Base-by-base conservation (phyloP, 2,329 filamentous ascomycete species). In the Exophiala oligosperma region DNA sequence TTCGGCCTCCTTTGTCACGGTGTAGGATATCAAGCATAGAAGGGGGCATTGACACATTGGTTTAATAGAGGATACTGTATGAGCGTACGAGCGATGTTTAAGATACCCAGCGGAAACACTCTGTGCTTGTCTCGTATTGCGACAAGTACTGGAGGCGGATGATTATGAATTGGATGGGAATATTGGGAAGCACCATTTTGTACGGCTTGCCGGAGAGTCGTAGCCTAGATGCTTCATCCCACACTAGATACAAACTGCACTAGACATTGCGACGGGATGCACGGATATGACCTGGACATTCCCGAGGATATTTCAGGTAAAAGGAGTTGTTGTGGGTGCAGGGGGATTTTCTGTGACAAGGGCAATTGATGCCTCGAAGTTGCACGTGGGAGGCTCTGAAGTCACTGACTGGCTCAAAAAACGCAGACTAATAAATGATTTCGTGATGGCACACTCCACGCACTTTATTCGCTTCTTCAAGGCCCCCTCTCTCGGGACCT, bases 1-100 rank as follows among this genome's bases (percentile, higher is more conserved):
- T 61, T 59, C 29, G 59, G 61, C 35, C 50, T 64, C 28, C 43
- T 64, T 35, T 61, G 59, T 38, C 55, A 64, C 5, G 61, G 59
- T 2, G 56, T 64, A 4, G 61, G 61, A 3, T 61, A 54, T 38
- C 59, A 64, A 44, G 61, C 54, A 41, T 64, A 52, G 59, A 46
- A 14, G 7, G 54, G 7, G 54, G 35, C 29, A 32, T 11, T 28
- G 41, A 51, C 52, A 32, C 48, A 47, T 46, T 43, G 35, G 40
- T 44, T 49, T 47, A 21, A 59, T 29, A 21, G 26, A 40, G 52
- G 21, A 5, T 14, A 32, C 56, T 51, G 41, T 56, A 24, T 57
- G 37, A 54, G 58, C 54, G 50, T 60, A 48, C 32, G 49, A 60
- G 57, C 57, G 52, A 49, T 41, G 32, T 44, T 32, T 43, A 54